Conservation (phyloP, 441 rosid species). For the Biscutella auriculata region DNA sequence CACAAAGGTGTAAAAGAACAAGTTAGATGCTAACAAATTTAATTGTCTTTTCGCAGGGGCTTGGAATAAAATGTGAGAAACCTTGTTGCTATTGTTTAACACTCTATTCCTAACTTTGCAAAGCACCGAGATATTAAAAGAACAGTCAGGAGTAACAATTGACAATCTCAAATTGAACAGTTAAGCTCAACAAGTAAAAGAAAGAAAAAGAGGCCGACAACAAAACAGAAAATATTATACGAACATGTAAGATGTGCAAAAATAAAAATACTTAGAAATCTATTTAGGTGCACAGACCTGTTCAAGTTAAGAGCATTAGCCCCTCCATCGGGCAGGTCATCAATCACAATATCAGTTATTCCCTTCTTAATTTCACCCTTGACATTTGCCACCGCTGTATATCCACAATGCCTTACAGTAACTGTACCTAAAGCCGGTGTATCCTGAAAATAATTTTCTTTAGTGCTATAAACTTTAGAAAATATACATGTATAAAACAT, state of each 20-base stretch:
- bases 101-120: background rate
- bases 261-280: background rate
- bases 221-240: background rate
- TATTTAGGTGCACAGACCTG: slow-evolving; percentile 26
- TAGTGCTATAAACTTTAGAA: background rate
- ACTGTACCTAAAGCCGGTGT: slow-evolving; percentile 51
- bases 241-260: background rate
- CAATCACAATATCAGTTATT: slow-evolving; percentile 35
- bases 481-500: background rate
- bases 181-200: background rate
- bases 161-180: background rate
- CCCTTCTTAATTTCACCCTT: slow-evolving; percentile 33
- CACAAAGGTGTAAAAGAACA: background rate
- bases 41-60: background rate
- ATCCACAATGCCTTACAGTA: slow-evolving; percentile 53
- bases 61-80: slow-evolving; percentile 4
- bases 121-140: background rate
- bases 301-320: slow-evolving; percentile 66
- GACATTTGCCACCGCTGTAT: slow-evolving; percentile 48
- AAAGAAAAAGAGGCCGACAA: background rate
- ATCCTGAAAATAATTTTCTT: slow-evolving; percentile 26
- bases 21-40: slow-evolving; percentile 4
- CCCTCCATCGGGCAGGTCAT: slow-evolving; percentile 72
- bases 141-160: background rate
- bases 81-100: slow-evolving; percentile 8